Conservation (phyloP, 2,329 filamentous ascomycete species). For the Colletotrichum abscissum region DNA sequence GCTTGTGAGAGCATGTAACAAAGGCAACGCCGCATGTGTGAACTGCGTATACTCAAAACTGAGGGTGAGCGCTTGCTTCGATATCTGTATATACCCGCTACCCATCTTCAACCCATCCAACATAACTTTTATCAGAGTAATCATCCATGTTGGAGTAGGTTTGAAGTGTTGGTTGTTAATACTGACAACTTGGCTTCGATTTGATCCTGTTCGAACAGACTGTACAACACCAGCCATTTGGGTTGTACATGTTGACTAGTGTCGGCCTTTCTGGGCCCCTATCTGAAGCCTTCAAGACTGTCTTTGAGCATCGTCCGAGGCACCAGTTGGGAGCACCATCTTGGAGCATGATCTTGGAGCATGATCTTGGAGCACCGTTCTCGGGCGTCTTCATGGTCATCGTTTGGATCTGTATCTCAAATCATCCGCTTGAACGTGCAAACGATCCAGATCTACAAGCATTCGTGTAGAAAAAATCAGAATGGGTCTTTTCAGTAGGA, state of each 20-base stretch:
- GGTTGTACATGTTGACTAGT: background rate
- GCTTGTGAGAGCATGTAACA: constrained; percentile 5
- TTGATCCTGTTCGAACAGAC: no score
- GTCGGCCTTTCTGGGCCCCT: background rate
- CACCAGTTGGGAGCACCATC: background rate
- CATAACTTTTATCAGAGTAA: background rate
- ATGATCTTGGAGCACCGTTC: no score
- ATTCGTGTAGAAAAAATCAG: background rate
- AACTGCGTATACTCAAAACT: background rate
- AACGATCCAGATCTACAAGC: background rate
- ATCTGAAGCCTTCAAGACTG: background rate
- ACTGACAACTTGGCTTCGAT: background rate
- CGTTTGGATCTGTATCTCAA: no score
- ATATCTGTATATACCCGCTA: background rate
- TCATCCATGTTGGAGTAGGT: background rate
- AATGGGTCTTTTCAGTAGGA: background rate
- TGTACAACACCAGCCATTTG: background rate
- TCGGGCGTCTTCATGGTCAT: no score
- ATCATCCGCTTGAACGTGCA: background rate
- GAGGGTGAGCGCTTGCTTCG: background rate
- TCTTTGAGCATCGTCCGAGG: background rate
- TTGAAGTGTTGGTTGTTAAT: background rate
- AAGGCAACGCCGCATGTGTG: constrained; percentile 1
- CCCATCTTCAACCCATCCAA: background rate
- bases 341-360: background rate